Percentiles rank a stretch among this genome's conserved stretches.
These are phyloP conservation scores for Clavariopsis aquatica DNA, from an alignment of 495 filamentous ascomycete genomes.

Conservation along the genomic window DNA sequence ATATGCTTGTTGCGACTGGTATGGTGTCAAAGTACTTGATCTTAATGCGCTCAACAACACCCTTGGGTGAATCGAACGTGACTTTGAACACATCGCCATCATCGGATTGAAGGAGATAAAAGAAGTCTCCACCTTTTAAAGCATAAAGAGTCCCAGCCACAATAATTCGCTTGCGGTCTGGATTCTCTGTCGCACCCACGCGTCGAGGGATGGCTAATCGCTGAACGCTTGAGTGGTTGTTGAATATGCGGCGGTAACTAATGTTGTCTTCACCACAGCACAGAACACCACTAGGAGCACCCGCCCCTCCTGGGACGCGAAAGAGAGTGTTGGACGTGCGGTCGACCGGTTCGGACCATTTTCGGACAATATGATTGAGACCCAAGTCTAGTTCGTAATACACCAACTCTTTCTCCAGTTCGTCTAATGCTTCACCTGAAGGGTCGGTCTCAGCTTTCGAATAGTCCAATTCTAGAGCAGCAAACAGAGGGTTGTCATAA, in stretches of 20 bases:
- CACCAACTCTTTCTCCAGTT: constrained; percentile 84
- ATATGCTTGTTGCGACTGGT: constrained; percentile 78
- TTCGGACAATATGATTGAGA: constrained; percentile 93
- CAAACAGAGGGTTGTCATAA: constrained; percentile 95
- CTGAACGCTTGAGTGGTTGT: constrained; percentile 63
- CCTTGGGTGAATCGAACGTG: constrained; percentile 81
- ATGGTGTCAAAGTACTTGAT: constrained; percentile 99
- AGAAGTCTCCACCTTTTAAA: constrained; percentile 87
- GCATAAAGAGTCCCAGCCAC: constrained; percentile 94
- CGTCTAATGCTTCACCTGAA: constrained; percentile 75
- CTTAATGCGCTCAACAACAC: constrained; percentile 72
- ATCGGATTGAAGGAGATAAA: constrained; percentile 92
- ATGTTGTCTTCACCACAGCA: constrained; percentile 94
- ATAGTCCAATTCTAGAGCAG: constrained; percentile 91
- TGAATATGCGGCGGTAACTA: constrained; percentile 91
- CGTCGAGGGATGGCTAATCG: constrained; percentile 87
- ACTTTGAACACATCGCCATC: constrained; percentile 98
- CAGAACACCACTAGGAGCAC: constrained; percentile 91
- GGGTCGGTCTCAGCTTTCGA: constrained; percentile 88
- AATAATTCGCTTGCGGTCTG: constrained; percentile 81
- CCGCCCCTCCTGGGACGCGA: constrained; percentile 90
- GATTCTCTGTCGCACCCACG: constrained; percentile 84
- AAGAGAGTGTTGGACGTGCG: constrained; percentile 87
- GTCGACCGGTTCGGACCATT: constrained; percentile 92
- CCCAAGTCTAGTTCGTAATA: constrained; percentile 98